Evolutionary conservation across 1,284 basidiomycete species (phyloP).

Genomic region (Baeospora myosura): DNA sequence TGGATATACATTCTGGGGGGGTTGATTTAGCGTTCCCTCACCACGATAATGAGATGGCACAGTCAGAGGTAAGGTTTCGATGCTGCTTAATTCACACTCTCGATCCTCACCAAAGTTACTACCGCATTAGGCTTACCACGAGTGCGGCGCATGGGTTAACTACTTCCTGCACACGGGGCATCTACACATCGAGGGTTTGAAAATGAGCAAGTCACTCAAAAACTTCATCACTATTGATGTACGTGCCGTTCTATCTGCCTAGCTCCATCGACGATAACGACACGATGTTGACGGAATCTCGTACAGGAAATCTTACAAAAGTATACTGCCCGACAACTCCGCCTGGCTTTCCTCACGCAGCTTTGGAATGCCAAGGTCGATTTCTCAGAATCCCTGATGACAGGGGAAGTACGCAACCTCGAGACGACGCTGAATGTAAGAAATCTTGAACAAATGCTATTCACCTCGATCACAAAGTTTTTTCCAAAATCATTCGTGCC

Average conservation of each 20-base stretch:
- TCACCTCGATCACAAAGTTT: conserved; percentile 10
- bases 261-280: conserved; percentile 4
- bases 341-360: conserved; percentile 91
- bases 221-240: conserved; percentile 99
- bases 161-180: conserved; percentile 99
- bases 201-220: conserved; percentile 99
- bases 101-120: conserved; percentile 7
- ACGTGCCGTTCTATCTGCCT: conserved; percentile 22
- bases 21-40: conserved; percentile 97
- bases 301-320: conserved; percentile 81
- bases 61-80: conserved; percentile 77
- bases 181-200: conserved; percentile 95
- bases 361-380: conserved; percentile 92
- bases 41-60: conserved; percentile 98
- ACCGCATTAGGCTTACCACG: conserved; percentile 73
- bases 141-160: conserved; percentile 93
- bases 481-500: conserved; percentile 1
- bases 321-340: conserved; percentile 84
- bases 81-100: conserved; percentile 9
- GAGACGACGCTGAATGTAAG: conserved; percentile 86
- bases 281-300: conserved; percentile 7
- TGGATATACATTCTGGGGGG: conserved; percentile 98
- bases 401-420: conserved; percentile 82
- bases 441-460: conserved; percentile 6
- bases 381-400: conserved; percentile 87